Evolutionary conservation across 495 filamentous ascomycete species (phyloP), one percentile per base, ranked within the genome.

Genomic region (Tuber borchii): DNA sequence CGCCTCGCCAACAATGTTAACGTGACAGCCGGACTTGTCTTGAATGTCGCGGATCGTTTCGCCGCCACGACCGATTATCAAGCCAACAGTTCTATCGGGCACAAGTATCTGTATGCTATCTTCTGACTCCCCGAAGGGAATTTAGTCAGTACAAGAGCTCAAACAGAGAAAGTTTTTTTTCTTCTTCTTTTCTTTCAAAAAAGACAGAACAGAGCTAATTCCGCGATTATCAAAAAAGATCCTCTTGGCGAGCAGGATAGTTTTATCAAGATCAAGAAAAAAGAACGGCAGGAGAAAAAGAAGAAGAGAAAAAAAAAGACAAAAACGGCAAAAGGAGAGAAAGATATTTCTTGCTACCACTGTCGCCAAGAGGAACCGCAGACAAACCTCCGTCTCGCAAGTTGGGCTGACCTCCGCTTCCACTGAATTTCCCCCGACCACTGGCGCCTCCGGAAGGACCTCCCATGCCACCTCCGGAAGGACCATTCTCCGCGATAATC

Each of bases 1-100:
- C 73, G 91, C 90, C 83, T 95, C 92, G 69, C 91, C 91, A 4
- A 95, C 91, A 76, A 95, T 95, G 83, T 95, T 95, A 75, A 95
- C 92, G 84, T 95, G 93, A 78, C 93, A 95, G 2, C 89, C 90
- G 78, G 91, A 93, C 73, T 92, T 88, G 81, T 95, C 93, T 82
- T 95, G 93, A 20, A 95, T 89, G 83, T 97, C 95, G 46, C 94
- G 90, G 77, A 95, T 95, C 8, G 93, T 94, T 84, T 95, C 92
- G 42, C 92, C 92, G 34, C 92, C 92, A 69, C 93, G 89, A 37
- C 92, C 92, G 77, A 95, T 95, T 76, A 95, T 94, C 44, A 95
- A 85, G 73, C 92, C 92, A 73, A 95, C 92, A 4, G 92, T 95
- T 75, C 92, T 88, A 84, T 94, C 93, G n/a, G 93, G 93, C 12